Percentiles rank a stretch among this genome's conserved stretches.
Evolutionary conservation across 805 yeast genomes (phyloP).

Genomic region (Clavispora phyllophila): DNA sequence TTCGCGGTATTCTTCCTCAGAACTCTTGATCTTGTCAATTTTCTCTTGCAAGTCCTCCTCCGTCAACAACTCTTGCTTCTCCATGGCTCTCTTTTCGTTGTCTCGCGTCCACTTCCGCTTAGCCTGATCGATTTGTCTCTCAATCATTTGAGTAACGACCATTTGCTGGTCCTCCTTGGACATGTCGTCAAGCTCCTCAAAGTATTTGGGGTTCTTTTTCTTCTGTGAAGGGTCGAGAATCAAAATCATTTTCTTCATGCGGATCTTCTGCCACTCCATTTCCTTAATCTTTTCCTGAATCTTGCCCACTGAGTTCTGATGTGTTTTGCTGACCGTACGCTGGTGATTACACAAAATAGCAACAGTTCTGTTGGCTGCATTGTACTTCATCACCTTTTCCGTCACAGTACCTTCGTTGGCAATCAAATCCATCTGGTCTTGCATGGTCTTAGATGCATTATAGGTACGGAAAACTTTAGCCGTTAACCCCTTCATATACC

Average conservation of each 20-base stretch:
- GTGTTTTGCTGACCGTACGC: conserved; percentile 82
- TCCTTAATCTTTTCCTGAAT: conserved; percentile 75
- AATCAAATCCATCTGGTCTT: conserved; percentile 82
- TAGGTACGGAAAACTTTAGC: conserved; percentile 98
- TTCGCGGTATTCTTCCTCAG: conserved; percentile 43
- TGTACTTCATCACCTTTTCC: conserved; percentile 81
- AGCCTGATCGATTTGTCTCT: conserved; percentile 60
- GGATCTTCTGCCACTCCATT: conserved; percentile 76
- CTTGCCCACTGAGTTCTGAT: conserved; percentile 74
- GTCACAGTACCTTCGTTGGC: conserved; percentile 82
- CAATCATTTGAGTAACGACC: conserved; percentile 56
- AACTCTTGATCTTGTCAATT: conserved; percentile 50
- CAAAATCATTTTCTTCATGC: conserved; percentile 66
- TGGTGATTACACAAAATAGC: conserved; percentile 97
- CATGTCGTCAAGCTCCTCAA: conserved; percentile 63
- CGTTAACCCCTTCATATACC: conserved; percentile 86
- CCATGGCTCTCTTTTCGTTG: conserved; percentile 63
- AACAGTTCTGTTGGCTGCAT: conserved; percentile 93
- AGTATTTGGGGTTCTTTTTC: conserved; percentile 52
- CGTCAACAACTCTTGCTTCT: conserved; percentile 48
- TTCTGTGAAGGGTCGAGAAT: conserved; percentile 53
- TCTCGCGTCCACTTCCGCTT: conserved; percentile 68
- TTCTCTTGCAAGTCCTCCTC: conserved; percentile 56
- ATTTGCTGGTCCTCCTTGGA: conserved; percentile 56
- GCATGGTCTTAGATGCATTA: conserved; percentile 96